Percentiles rank a stretch among this genome's conserved stretches.
phyloP scores from a whole-genome alignment of 306 rosid species.

The Glycine latifolia region DNA sequence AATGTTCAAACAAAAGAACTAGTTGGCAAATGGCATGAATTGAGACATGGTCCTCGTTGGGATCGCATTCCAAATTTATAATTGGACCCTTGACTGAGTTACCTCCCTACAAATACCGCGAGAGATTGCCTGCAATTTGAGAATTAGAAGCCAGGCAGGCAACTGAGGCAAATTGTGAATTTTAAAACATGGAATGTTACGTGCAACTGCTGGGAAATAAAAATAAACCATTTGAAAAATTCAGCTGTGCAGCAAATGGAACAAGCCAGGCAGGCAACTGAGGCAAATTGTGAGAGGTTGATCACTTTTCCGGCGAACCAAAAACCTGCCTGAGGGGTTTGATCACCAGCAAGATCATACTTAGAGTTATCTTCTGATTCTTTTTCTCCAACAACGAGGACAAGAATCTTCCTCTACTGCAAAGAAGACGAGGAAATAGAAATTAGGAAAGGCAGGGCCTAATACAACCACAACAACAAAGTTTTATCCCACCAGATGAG shows the following conservation, averaged over 20 bases:
- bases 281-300: slow-evolving; percentile 38
- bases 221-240: slow-evolving; percentile 20
- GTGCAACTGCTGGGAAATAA: slow-evolving; percentile 18
- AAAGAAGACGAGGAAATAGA: background rate
- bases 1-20: background rate
- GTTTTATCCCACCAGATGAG: no score
- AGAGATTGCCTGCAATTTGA: no score
- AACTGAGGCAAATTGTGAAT: no score
- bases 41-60: background rate
- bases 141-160: no score
- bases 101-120: no score
- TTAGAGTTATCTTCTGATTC: slow-evolving; percentile 30
- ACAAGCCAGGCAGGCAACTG: background rate
- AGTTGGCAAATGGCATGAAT: no score
- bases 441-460: slow-evolving; percentile 24
- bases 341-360: slow-evolving; percentile 13
- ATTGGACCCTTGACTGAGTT: no score
- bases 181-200: no score
- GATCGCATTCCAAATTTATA: no score
- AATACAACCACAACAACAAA: no score
- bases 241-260: no score
- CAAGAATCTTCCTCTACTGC: slow-evolving; percentile 22
- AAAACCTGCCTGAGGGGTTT: slow-evolving; percentile 27
- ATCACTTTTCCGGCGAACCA: background rate
- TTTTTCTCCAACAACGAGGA: slow-evolving; percentile 19